Evolutionary conservation across 176 grass and related monocot genomes (phyloP).

Genomic region (Oryza glumipatula): DNA sequence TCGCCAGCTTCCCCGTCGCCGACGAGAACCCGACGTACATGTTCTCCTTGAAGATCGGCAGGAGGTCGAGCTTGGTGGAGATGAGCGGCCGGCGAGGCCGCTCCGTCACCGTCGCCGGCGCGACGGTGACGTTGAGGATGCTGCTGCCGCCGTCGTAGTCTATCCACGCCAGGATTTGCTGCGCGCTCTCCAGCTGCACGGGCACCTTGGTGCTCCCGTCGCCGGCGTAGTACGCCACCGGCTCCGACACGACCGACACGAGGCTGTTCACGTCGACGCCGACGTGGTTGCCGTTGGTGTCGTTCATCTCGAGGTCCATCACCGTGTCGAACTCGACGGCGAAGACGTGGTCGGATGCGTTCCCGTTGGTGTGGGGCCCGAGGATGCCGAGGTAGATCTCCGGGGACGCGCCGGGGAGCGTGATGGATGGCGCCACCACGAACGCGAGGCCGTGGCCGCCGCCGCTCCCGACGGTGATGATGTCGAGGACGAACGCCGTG

Average conservation of each 20-base stretch:
- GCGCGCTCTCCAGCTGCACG: conserved; percentile 24
- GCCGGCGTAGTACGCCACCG: conserved; percentile 33
- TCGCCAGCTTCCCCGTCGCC: conserved; percentile 36
- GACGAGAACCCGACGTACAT: conserved; percentile 56
- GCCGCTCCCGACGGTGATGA: conserved; percentile 14
- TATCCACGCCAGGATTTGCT: conserved; percentile 58
- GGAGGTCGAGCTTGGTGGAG: conserved; percentile 31
- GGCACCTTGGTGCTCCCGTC: conserved; percentile 8
- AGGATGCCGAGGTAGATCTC: conserved; percentile 32
- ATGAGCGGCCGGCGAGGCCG: conserved; percentile 43
- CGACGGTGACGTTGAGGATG: conserved; percentile 46
- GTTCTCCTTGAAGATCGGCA: conserved; percentile 34
- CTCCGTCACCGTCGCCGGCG: conserved; percentile 19
- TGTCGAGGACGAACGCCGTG: conserved; percentile 54
- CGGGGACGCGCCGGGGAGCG: not conserved
- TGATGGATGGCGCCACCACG: conserved; percentile 3
- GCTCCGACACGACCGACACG: conserved; percentile 28
- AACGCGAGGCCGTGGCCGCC: conserved; percentile 37
- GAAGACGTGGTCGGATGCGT: conserved; percentile 50
- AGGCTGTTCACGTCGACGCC: conserved; percentile 53
- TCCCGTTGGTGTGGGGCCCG: conserved; percentile 8
- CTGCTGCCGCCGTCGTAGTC: conserved; percentile 37
- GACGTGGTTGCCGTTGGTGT: conserved; percentile 42
- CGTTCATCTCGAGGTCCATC: not conserved
- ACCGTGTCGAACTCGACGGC: conserved; percentile 50